A percentile compares a stretch with the other conserved stretches of the same genome.
phyloP scores from a whole-genome alignment of 2,329 filamentous ascomycete species.

The Penicillium paneum region DNA sequence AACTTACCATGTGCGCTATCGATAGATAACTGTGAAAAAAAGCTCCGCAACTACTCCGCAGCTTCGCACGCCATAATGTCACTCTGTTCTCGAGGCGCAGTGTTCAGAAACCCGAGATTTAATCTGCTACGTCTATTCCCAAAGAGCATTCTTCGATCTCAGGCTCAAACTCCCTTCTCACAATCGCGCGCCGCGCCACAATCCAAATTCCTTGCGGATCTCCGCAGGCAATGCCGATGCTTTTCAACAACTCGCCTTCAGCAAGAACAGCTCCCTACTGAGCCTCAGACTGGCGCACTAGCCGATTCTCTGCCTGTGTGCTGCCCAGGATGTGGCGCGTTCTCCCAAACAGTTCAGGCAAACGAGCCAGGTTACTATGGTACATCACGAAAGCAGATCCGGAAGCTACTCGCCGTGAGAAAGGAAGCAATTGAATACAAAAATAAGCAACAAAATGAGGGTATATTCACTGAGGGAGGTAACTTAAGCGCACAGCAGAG shows the following conservation, averaged over 20 bases:
- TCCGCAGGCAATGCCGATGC: conserved; percentile 14
- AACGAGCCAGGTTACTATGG: conserved; percentile 59
- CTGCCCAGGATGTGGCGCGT: conserved; percentile 63
- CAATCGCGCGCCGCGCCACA: neutral
- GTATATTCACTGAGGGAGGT: conserved; percentile 6
- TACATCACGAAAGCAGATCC: conserved; percentile 48
- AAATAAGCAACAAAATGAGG: conserved; percentile 16
- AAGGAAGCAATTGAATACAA: conserved; percentile 13
- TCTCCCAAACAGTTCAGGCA: conserved; percentile 54
- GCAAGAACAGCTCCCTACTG: conserved; percentile 7
- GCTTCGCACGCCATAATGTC: conserved; percentile 25
- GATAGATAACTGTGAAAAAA: conserved; percentile 21
- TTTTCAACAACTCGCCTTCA: conserved; percentile 18
- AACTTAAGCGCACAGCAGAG: neutral
- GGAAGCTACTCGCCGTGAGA: conserved; percentile 31
- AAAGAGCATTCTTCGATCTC: neutral
- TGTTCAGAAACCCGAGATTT: conserved; percentile 18
- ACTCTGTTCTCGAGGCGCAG: conserved; percentile 25
- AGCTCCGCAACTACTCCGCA: conserved; percentile 20
- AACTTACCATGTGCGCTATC: conserved; percentile 23
- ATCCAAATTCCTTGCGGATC: neutral
- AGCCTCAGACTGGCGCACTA: conserved; percentile 13
- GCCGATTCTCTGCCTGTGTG: conserved; percentile 45
- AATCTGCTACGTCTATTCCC: neutral
- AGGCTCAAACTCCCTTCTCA: neutral